phyloP scores from a whole-genome alignment of 208 protist genomes.

The Trypanosoma lewisi region DNA sequence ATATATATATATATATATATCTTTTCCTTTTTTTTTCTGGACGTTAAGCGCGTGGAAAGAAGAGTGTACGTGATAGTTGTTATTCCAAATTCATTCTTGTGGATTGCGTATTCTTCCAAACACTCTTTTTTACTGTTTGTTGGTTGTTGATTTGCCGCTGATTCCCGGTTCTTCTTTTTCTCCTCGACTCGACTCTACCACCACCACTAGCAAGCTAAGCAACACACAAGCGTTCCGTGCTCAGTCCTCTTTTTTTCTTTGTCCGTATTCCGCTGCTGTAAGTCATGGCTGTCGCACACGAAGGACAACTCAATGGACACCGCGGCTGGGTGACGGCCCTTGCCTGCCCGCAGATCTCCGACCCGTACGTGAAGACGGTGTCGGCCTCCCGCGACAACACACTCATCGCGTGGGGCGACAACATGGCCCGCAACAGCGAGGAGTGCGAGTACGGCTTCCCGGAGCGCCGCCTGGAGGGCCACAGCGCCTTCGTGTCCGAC shows the following conservation, averaged over 20 bases:
- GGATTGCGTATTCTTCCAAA: too few relatives aligned
- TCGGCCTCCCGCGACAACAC: constrained; percentile 96
- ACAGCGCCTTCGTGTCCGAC: constrained; percentile 95
- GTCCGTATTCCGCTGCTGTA: background rate
- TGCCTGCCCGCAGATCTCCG: constrained; percentile 70
- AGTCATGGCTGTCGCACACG: constrained; percentile 65
- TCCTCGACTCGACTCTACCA: background rate
- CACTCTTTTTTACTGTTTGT: background rate
- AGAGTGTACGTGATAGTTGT: too few relatives aligned
- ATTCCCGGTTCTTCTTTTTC: constrained; percentile 6
- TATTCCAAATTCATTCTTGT: too few relatives aligned
- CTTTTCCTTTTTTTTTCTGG: too few relatives aligned
- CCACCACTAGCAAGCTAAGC: background rate
- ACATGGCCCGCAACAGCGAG: constrained; percentile 69
- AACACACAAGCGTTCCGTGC: constrained; percentile 4
- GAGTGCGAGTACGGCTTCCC: constrained; percentile 80
- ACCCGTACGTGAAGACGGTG: constrained; percentile 81
- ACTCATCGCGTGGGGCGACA: constrained; percentile 96
- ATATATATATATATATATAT: too few relatives aligned
- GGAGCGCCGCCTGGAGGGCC: constrained; percentile 84
- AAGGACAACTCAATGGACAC: constrained; percentile 94
- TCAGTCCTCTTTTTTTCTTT: background rate
- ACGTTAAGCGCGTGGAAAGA: too few relatives aligned
- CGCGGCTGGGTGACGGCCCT: constrained; percentile 94
- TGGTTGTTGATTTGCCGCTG: background rate